Evolutionary conservation across 1,284 basidiomycete genomes (phyloP).

Genomic region (Moesziomyces globuligerus): DNA sequence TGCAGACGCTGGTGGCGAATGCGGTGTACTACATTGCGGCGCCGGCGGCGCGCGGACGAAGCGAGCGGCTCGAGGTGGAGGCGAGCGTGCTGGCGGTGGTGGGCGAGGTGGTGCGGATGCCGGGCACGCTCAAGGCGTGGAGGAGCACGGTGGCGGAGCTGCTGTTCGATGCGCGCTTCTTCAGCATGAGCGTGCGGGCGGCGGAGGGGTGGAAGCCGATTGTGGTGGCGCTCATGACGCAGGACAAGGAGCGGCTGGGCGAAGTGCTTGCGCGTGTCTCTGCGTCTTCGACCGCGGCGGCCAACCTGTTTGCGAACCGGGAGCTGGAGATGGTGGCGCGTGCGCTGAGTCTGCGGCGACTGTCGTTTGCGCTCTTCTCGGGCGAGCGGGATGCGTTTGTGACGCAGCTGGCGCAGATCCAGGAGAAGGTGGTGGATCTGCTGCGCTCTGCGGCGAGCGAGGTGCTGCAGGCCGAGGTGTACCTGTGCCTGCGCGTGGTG

Average conservation of each 20-base stretch:
- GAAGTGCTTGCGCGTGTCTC: slow-evolving; percentile 74
- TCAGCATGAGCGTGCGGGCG: slow-evolving; percentile 75
- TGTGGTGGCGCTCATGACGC: slow-evolving; percentile 81
- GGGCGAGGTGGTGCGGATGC: slow-evolving; percentile 79
- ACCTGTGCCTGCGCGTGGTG: slow-evolving; percentile 89
- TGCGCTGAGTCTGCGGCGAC: slow-evolving; percentile 85
- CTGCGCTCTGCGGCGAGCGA: slow-evolving; percentile 80
- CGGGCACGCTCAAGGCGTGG: slow-evolving; percentile 86
- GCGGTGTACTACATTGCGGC: slow-evolving; percentile 86
- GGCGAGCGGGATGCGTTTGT: slow-evolving; percentile 91
- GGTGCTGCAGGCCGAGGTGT: slow-evolving; percentile 85
- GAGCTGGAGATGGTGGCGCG: slow-evolving; percentile 91
- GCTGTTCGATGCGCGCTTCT: slow-evolving; percentile 86
- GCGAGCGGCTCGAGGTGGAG: slow-evolving; percentile 68
- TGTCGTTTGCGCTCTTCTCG: slow-evolving; percentile 85
- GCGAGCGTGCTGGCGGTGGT: slow-evolving; percentile 74
- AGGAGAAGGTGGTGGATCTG: slow-evolving; percentile 95
- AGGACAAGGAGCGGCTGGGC: slow-evolving; percentile 84
- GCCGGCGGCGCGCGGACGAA: slow-evolving; percentile 77
- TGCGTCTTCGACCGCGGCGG: slow-evolving; percentile 77
- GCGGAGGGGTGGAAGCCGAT: slow-evolving; percentile 80
- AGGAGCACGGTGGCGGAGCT: slow-evolving; percentile 80
- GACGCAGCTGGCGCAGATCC: slow-evolving; percentile 87
- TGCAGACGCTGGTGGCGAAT: slow-evolving; percentile 80
- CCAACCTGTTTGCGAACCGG: slow-evolving; percentile 95